These are phyloP conservation scores for Microstroma glucosiphilum DNA, from an alignment of 1,284 basidiomycete species.

Conservation along the genomic window DNA sequence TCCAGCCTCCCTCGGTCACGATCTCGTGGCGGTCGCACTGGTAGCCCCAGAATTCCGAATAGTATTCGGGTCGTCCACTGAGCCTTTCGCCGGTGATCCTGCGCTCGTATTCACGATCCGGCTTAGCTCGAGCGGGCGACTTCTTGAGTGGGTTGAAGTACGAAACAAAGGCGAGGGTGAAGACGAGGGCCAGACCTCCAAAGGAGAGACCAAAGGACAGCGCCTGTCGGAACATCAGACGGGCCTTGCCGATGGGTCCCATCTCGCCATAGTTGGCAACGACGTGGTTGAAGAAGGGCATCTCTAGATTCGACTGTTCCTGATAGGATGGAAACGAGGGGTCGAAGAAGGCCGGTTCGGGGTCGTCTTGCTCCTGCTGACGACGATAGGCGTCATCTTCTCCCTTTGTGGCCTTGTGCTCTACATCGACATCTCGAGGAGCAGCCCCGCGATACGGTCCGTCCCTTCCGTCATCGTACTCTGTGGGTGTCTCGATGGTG, in stretches of 20 bases:
- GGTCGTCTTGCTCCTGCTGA: not conserved
- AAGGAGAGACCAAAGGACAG: constrained; percentile 34
- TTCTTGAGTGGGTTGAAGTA: constrained; percentile 48
- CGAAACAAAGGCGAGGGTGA: constrained; percentile 29
- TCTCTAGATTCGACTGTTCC: constrained; percentile 32
- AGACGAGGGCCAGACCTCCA: constrained; percentile 24
- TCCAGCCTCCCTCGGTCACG: constrained; percentile 46
- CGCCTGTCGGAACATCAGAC: constrained; percentile 38
- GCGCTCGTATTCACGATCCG: constrained; percentile 47
- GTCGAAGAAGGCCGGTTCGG: constrained; percentile 26
- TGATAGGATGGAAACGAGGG: constrained; percentile 31
- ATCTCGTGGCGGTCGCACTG: constrained; percentile 50
- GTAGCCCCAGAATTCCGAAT: constrained; percentile 51
- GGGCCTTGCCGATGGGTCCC: constrained; percentile 25
- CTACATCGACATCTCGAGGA: constrained; percentile 13
- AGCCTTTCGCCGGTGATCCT: constrained; percentile 48
- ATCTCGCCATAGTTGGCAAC: constrained; percentile 44
- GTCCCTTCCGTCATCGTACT: too few species aligned
- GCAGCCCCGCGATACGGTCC: too few species aligned
- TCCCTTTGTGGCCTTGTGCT: constrained; percentile 6
- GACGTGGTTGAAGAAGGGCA: constrained; percentile 47
- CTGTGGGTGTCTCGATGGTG: too few species aligned
- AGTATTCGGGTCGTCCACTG: constrained; percentile 42
- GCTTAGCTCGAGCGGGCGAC: constrained; percentile 29
- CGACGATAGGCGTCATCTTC: not conserved